Evolutionary conservation across 139 green algal genomes (phyloP).

Genomic region (Tetradesmus lagerheimii): DNA sequence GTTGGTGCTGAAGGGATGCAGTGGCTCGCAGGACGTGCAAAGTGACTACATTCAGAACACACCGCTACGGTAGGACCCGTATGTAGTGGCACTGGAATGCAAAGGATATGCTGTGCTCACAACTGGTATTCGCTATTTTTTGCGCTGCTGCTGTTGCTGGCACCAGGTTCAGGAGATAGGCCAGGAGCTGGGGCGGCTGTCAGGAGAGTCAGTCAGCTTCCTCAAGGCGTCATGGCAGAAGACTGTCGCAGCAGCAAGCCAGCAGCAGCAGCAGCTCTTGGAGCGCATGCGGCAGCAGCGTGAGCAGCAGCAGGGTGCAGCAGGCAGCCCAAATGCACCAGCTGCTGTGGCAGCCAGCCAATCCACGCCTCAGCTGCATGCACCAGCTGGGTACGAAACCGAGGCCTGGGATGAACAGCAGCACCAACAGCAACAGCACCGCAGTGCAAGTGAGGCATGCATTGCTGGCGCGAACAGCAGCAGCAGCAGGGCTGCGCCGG

Average conservation of each 20-base stretch:
- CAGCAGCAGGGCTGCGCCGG: slow-evolving; percentile 4
- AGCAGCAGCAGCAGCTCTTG: slow-evolving; percentile 20
- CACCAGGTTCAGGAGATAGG: slow-evolving; percentile 38
- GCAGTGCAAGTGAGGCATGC: not conserved
- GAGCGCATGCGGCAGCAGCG: slow-evolving; percentile 31
- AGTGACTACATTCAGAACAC: not conserved
- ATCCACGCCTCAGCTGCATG: not conserved
- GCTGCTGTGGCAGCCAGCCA: not conserved
- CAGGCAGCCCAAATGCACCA: not conserved
- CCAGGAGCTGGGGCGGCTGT: slow-evolving; percentile 32
- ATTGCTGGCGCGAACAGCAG: not conserved
- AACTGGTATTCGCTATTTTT: no score
- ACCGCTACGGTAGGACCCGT: no score
- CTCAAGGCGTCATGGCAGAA: not conserved
- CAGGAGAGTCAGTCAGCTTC: slow-evolving; percentile 32
- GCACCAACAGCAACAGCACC: slow-evolving; percentile 29
- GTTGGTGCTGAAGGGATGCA: not conserved
- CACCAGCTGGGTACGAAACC: not conserved
- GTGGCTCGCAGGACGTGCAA: not conserved
- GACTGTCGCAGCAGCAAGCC: slow-evolving; percentile 25
- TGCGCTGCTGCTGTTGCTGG: not conserved
- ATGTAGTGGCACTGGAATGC: not conserved
- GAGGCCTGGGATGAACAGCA: not conserved
- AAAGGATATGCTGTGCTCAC: not conserved
- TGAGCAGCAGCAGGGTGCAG: slow-evolving; percentile 29